Conservation (phyloP, 805 yeast species). For the Pichia eremophila region DNA sequence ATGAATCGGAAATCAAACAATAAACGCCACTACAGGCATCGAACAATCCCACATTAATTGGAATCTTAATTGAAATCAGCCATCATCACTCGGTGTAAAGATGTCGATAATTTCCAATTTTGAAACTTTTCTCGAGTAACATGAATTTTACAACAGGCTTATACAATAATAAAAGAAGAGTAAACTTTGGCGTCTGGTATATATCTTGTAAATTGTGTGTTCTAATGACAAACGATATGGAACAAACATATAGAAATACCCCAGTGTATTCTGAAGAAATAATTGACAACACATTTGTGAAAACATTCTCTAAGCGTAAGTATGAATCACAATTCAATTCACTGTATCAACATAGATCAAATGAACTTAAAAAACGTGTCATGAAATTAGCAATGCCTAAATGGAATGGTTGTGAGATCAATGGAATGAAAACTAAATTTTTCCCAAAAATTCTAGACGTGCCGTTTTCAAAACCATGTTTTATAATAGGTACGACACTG, state of each 20-base stretch:
- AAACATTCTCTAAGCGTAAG: conserved; percentile 23
- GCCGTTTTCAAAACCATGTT: conserved; percentile 49
- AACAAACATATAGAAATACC: neutral
- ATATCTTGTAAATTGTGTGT: too few species aligned
- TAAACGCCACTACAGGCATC: neutral
- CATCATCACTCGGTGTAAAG: too few species aligned
- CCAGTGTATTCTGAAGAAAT: neutral
- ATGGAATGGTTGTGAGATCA: conserved; percentile 35
- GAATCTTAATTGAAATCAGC: too few species aligned
- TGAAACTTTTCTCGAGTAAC: too few species aligned
- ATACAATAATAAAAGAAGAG: too few species aligned
- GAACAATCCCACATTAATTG: too few species aligned
- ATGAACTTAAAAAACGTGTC: conserved; percentile 37
- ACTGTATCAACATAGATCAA: conserved; percentile 46
- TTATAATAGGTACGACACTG: conserved; percentile 83
- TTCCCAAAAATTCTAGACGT: conserved; percentile 54
- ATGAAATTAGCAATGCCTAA: conserved; percentile 32
- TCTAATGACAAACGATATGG: too few species aligned
- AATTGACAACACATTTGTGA: conserved; percentile 15
- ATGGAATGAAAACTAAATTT: conserved; percentile 21
- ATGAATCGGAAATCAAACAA: neutral
- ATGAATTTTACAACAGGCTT: too few species aligned
- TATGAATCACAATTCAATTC: conserved; percentile 51
- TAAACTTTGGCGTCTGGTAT: too few species aligned
- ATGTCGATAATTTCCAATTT: too few species aligned